These are phyloP conservation scores for Ogataea nonfermentans DNA, from an alignment of 805 yeast genomes.

Conservation along the genomic window DNA sequence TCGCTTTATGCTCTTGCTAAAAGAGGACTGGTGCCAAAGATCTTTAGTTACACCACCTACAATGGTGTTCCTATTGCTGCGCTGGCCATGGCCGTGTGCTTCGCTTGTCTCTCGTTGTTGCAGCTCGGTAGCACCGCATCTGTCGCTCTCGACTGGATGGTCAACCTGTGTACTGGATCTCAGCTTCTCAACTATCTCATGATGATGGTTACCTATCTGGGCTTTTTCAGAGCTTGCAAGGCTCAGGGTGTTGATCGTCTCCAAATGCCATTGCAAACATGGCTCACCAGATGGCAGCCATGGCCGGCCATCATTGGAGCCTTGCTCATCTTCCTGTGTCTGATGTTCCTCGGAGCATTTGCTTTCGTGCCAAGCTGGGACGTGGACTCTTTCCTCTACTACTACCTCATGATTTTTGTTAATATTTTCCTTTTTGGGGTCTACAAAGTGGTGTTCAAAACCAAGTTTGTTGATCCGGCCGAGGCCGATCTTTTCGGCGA, in stretches of 20 bases:
- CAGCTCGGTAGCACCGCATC: constrained; percentile 41
- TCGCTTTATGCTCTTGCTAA: constrained; percentile 63
- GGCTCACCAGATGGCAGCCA: constrained; percentile 36
- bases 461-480: constrained; percentile 35
- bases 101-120: constrained; percentile 64
- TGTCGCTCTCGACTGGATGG: constrained; percentile 44
- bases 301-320: constrained; percentile 35
- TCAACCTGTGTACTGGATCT: constrained; percentile 46
- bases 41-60: constrained; percentile 59
- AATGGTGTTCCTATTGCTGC: constrained; percentile 70
- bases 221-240: constrained; percentile 40
- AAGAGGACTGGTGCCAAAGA: constrained; percentile 67
- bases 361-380: constrained; percentile 43
- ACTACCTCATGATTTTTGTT: constrained; percentile 42
- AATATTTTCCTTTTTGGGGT: constrained; percentile 36
- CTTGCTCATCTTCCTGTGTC: constrained; percentile 30
- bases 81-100: constrained; percentile 48
- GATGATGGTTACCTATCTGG: constrained; percentile 42
- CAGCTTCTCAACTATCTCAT: constrained; percentile 47
- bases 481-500: constrained; percentile 41
- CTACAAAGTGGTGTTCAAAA: constrained; percentile 38
- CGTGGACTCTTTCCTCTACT: constrained; percentile 39
- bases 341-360: constrained; percentile 38
- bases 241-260: constrained; percentile 41
- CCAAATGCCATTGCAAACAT: constrained; percentile 40